Percentiles rank a stretch among this genome's conserved stretches.
Evolutionary conservation across 2,329 filamentous ascomycete species (phyloP).

Genomic region (Penicillium rolfsii): DNA sequence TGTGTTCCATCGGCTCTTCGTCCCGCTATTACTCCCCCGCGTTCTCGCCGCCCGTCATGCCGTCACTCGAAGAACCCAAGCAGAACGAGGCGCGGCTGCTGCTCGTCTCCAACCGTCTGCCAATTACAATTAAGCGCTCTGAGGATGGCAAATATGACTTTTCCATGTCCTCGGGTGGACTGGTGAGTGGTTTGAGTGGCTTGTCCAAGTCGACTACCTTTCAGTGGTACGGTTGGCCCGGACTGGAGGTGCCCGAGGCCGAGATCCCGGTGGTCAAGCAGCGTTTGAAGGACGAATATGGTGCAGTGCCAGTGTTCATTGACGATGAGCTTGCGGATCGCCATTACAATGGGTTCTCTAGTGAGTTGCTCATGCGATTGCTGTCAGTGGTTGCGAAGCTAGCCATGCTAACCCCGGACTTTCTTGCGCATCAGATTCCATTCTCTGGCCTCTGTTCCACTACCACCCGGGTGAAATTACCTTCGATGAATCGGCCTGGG

Average conservation of each 20-base stretch:
- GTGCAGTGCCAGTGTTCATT: constrained; percentile 88
- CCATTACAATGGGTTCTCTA: constrained; percentile 98
- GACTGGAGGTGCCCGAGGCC: constrained; percentile 83
- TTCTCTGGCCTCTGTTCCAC: constrained; percentile 98
- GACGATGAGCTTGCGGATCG: constrained; percentile 90
- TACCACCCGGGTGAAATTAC: constrained; percentile 98
- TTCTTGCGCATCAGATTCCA: constrained; percentile 67
- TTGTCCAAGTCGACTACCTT: constrained; percentile 91
- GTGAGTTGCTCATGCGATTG: constrained; percentile 55
- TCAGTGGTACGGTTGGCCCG: constrained; percentile 98
- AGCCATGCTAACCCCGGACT: constrained; percentile 22
- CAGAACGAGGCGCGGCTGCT: constrained; percentile 61
- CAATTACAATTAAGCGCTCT: constrained; percentile 93
- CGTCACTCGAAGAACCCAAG: constrained; percentile 37
- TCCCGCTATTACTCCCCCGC: neutral
- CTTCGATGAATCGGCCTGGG: constrained; percentile 94
- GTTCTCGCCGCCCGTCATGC: constrained; percentile 34
- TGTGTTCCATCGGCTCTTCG: neutral
- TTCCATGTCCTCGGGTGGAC: constrained; percentile 93
- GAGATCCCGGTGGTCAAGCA: constrained; percentile 75
- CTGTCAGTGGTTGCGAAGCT: neutral
- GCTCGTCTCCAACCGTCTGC: constrained; percentile 90
- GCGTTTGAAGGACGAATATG: constrained; percentile 82
- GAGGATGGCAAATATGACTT: constrained; percentile 92
- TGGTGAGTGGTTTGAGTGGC: constrained; percentile 91